Evolutionary conservation across 164 flowering plant genomes (phyloP).

Genomic region (Macadamia integrifolia): DNA sequence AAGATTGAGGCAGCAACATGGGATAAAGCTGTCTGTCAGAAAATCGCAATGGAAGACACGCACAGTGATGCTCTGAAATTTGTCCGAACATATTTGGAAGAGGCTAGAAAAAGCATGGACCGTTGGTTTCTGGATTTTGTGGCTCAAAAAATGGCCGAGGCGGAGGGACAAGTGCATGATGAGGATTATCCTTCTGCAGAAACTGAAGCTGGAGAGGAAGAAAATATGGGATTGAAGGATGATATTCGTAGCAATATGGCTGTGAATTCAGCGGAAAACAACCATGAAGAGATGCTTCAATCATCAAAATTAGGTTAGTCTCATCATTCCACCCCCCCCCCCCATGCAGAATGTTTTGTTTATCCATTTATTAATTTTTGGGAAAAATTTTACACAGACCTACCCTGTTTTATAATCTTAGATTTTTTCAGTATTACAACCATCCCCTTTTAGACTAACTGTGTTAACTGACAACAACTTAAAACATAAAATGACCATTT

Average conservation of each 20-base stretch:
- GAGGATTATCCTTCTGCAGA: not conserved
- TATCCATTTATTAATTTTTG: too few relatives aligned
- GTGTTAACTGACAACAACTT: too few relatives aligned
- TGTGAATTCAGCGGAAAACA: not conserved
- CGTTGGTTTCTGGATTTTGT: constrained; percentile 45
- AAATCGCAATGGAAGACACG: constrained; percentile 23
- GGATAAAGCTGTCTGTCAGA: constrained; percentile 19
- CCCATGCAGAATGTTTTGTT: not conserved
- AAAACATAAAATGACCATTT: too few relatives aligned
- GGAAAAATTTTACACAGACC: too few relatives aligned
- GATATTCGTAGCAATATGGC: not conserved
- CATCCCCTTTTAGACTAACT: too few relatives aligned
- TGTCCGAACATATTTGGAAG: constrained; percentile 34
- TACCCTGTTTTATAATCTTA: too few relatives aligned
- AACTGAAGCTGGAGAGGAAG: not conserved
- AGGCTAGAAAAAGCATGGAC: constrained; percentile 45
- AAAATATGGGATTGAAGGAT: too few relatives aligned
- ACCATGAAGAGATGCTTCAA: not conserved
- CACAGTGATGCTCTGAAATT: constrained; percentile 29
- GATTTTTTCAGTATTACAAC: too few relatives aligned
- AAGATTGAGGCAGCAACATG: constrained; percentile 45
- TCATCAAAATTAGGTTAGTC: not conserved
- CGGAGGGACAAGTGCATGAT: constrained; percentile 1
- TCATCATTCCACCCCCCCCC: not conserved
- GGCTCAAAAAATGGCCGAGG: constrained; percentile 11